phyloP scores from a whole-genome alignment of 306 rosid genomes.

The Prunus armeniaca region DNA sequence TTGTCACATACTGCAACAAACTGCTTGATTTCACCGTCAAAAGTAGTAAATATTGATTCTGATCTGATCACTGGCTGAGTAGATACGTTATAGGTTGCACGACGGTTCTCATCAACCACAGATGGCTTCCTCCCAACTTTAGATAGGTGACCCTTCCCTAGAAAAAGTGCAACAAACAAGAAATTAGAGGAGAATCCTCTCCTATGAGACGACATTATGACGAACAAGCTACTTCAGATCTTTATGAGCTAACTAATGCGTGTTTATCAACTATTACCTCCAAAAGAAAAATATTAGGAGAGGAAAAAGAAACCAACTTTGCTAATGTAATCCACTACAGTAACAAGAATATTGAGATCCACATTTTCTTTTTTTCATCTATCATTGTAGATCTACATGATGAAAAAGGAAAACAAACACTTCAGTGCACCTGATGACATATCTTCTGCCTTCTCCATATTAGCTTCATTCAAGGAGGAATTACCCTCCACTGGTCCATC shows the following conservation, averaged over 20 bases:
- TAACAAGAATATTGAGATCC: neutral
- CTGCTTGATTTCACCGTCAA: constrained; percentile 85
- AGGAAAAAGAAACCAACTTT: neutral
- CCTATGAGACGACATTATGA: neutral
- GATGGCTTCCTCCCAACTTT: constrained; percentile 73
- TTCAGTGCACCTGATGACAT: constrained; percentile 58
- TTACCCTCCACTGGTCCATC: constrained; percentile 69
- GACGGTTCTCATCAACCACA: constrained; percentile 72
- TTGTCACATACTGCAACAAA: constrained; percentile 73
- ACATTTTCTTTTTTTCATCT: neutral
- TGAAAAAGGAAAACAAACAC: constrained; percentile 7
- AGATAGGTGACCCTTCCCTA: constrained; percentile 66
- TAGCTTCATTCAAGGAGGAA: constrained; percentile 61
- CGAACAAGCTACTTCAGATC: neutral
- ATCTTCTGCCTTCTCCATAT: constrained; percentile 75
- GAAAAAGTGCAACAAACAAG: constrained; percentile 27
- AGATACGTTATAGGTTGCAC: constrained; percentile 63
- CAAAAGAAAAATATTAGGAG: neutral
- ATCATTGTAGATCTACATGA: neutral
- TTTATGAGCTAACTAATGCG: neutral
- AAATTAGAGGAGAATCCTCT: constrained; percentile 20
- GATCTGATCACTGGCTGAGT: constrained; percentile 51
- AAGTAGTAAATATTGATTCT: constrained; percentile 74
- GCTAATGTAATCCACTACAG: neutral
- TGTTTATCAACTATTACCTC: neutral